Base-by-base conservation (phyloP, 2,329 filamentous ascomycete species). In the Sporothrix luriei region DNA sequence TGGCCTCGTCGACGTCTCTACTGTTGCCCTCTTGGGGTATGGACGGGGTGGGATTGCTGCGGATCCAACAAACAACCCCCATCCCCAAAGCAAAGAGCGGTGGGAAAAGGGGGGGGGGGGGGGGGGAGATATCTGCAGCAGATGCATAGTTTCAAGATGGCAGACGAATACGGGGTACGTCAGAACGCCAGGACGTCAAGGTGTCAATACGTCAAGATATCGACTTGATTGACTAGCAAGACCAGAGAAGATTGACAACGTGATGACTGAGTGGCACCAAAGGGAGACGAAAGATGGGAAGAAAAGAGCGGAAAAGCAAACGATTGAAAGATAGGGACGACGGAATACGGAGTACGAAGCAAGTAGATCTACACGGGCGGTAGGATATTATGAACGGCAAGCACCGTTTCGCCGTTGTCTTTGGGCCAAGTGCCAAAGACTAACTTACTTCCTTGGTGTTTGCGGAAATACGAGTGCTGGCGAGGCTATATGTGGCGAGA, bases 31-130 rank as follows among this genome's bases (percentile, higher is more conserved):
- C 33, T 33, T 33, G 33, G 6, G 6, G 33, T 7, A 33, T 33
- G 33, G 33, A 46, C 38, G 46, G 57, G 38, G 57, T 46, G 21
- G 43, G 43, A 62, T 33, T 33, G 6, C 1, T 33, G 57, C 57
- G 57, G 57, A 43, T 10, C 57, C 38, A 38, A 26, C 57, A 62
- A 38, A 26, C 57, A 62, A 46, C 5, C 33, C 57, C 38, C n/a
- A n/a, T n/a, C n/a, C 38, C 38, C 24, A 62, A 21, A 62, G 38
- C 38, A 62, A 62, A 62, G 57, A 62, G 57, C 57, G 57, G 57
- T 62, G 57, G 57, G 57, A 62, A 62, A 21, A 38, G n/a, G 57
- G 57, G 40, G 57, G n/a, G 57, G 57, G 40, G 40, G 11, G 40
- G 9, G 9, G 9, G 40, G 40, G 3, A 1, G 11, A 43, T 43